Percentiles rank a stretch among this genome's conserved stretches.
These are phyloP conservation scores for Crucibulum laeve DNA, from an alignment of 768 basidiomycete genomes.

Conservation along the genomic window DNA sequence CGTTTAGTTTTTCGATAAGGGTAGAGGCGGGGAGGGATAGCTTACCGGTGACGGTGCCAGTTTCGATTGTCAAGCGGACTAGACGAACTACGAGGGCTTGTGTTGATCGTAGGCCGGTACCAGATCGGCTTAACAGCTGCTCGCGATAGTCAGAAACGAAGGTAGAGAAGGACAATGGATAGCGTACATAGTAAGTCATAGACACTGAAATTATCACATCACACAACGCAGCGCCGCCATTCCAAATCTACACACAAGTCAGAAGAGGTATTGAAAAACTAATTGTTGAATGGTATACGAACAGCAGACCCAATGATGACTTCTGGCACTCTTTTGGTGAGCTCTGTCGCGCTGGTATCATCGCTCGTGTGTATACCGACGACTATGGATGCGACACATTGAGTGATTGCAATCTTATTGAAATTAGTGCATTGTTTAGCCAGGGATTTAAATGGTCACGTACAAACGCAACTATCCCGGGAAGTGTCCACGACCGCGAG, in stretches of 20 bases:
- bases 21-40: not conserved
- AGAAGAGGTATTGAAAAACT: not conserved
- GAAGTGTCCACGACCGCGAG: not conserved
- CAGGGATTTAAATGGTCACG: conserved; percentile 3
- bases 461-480: conserved; percentile 2
- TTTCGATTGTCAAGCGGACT: not conserved
- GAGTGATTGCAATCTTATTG: not conserved
- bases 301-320: not conserved
- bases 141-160: not conserved
- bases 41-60: not conserved
- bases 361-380: too few relatives aligned
- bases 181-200: not conserved
- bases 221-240: not conserved
- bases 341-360: too few relatives aligned
- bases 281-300: not conserved
- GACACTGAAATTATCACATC: not conserved
- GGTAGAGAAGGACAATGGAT: not conserved
- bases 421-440: not conserved
- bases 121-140: not conserved
- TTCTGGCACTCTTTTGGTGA: not conserved
- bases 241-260: not conserved
- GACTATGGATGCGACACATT: not conserved
- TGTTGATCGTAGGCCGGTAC: not conserved
- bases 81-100: not conserved
- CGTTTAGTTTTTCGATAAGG: not conserved